A percentile compares a stretch with the other conserved stretches of the same genome.
Conservation (phyloP, 2,329 filamentous ascomycete genomes). For the Ilyonectria mors-panacis region DNA sequence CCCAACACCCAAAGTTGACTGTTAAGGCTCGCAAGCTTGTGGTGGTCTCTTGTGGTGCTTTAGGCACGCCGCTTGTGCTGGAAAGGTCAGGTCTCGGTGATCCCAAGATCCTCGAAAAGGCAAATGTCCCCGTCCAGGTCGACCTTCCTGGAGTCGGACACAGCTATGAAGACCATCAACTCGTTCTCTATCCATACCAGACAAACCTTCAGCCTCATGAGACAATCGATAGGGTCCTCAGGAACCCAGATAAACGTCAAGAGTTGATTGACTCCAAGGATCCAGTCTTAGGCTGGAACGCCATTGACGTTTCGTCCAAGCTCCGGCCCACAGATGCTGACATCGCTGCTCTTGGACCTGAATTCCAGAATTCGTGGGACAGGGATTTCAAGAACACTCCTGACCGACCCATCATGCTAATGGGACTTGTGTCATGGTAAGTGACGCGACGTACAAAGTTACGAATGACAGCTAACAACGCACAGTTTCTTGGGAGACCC, state of each 20-base stretch:
- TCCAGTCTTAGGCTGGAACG: slow-evolving; percentile 65
- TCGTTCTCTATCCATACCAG: slow-evolving; percentile 67
- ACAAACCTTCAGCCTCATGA: slow-evolving; percentile 49
- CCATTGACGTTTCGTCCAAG: slow-evolving; percentile 69
- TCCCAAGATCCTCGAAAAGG: slow-evolving; percentile 62
- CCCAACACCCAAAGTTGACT: slow-evolving; percentile 58
- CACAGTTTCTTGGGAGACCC: slow-evolving; percentile 55
- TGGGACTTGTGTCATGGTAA: slow-evolving; percentile 47
- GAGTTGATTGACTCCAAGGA: slow-evolving; percentile 53
- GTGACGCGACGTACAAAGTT: neutral
- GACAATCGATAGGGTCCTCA: slow-evolving; percentile 62
- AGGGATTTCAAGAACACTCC: slow-evolving; percentile 61
- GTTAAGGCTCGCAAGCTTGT: slow-evolving; percentile 50
- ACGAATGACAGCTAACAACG: slow-evolving; percentile 28
- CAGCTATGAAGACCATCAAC: slow-evolving; percentile 66
- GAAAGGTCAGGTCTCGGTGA: slow-evolving; percentile 75
- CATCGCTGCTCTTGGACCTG: slow-evolving; percentile 65
- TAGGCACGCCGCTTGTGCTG: slow-evolving; percentile 69
- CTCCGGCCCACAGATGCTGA: slow-evolving; percentile 69
- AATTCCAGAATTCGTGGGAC: slow-evolving; percentile 69
- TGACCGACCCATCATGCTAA: slow-evolving; percentile 65
- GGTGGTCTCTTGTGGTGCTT: slow-evolving; percentile 60
- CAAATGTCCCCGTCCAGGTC: slow-evolving; percentile 61
- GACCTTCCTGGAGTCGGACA: slow-evolving; percentile 68
- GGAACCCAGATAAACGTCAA: slow-evolving; percentile 47